Evolutionary conservation across 768 basidiomycete genomes (phyloP).

Genomic region (Macrolepiota albuminosa): DNA sequence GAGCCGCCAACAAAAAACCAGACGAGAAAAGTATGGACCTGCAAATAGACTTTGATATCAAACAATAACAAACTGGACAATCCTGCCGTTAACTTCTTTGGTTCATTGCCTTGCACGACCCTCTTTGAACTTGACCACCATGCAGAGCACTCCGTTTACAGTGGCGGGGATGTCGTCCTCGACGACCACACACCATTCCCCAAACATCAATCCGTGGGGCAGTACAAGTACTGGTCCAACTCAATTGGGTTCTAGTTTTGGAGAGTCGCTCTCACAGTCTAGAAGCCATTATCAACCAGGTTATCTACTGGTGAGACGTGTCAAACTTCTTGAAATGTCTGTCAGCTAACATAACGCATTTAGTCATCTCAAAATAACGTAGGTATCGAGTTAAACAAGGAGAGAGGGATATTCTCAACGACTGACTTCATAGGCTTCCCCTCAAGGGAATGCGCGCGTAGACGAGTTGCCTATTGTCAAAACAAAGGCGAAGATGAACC

Average conservation of each 20-base stretch:
- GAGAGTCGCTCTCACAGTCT: conserved; percentile 67
- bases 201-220: conserved; percentile 50
- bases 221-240: conserved; percentile 32
- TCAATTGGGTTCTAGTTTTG: conserved; percentile 46
- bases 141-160: conserved; percentile 44
- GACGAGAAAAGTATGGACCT: neutral
- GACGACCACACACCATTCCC: conserved; percentile 36
- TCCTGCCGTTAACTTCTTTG: neutral
- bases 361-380: conserved; percentile 56
- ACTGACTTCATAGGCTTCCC: conserved; percentile 29
- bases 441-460: conserved; percentile 55
- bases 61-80: conserved; percentile 1
- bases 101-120: neutral
- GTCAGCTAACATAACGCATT: neutral
- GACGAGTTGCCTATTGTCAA: conserved; percentile 74
- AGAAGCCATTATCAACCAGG: conserved; percentile 77
- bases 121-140: conserved; percentile 14
- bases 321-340: neutral
- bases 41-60: neutral
- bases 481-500: conserved; percentile 79
- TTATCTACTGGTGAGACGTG: conserved; percentile 64
- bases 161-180: conserved; percentile 61
- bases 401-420: neutral
- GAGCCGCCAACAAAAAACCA: neutral
- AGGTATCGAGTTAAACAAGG: conserved; percentile 6